phyloP scores from a whole-genome alignment of 768 basidiomycete genomes.

The Dentipellis fragilis region DNA sequence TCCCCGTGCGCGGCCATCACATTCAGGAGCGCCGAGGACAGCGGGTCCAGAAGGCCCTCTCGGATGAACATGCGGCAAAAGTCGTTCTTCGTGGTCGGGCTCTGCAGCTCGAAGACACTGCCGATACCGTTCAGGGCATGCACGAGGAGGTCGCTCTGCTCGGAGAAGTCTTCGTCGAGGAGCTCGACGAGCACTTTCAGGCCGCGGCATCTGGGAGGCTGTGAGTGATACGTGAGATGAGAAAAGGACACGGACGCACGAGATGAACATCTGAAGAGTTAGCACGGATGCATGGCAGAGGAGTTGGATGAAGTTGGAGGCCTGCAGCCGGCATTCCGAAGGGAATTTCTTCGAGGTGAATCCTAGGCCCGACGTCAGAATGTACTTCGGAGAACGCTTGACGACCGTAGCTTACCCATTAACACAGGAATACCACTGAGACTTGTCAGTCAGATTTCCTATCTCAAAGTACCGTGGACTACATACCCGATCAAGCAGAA shows the following conservation, averaged over 20 bases:
- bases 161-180: slow-evolving; percentile 90
- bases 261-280: slow-evolving; percentile 98
- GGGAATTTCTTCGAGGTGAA: slow-evolving; percentile 94
- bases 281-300: slow-evolving; percentile 88
- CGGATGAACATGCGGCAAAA: slow-evolving; percentile 98
- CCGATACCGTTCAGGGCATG: slow-evolving; percentile 92
- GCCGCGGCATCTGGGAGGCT: slow-evolving; percentile 69
- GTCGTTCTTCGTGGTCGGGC: slow-evolving; percentile 94
- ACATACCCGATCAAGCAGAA: slow-evolving; percentile 84
- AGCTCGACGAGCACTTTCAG: slow-evolving; percentile 91
- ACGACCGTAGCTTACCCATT: slow-evolving; percentile 49
- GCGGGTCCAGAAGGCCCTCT: slow-evolving; percentile 88
- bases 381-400: not conserved
- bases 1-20: slow-evolving; percentile 71
- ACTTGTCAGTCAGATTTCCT: too few species aligned
- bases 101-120: slow-evolving; percentile 92
- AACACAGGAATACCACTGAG: slow-evolving; percentile 87
- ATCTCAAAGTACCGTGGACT: not conserved
- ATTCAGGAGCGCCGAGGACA: slow-evolving; percentile 82
- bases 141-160: slow-evolving; percentile 84
- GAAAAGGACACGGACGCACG: slow-evolving; percentile 44
- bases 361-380: slow-evolving; percentile 30
- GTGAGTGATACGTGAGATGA: not conserved
- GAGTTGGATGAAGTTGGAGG: slow-evolving; percentile 87
- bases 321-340: slow-evolving; percentile 88